Evolutionary conservation across 306 rosid species (phyloP).

Genomic region (peach (Prunus persica)): Prunus_persica_NCBIv2 NC_034013.1:5248501-5249000

Average conservation of each 20-base stretch:
- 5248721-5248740: conserved; percentile 92
- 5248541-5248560: conserved; percentile 91
- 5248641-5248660: conserved; percentile 54
- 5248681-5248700: conserved; percentile 31
- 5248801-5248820: conserved; percentile 85
- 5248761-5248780: conserved; percentile 99
- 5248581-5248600: conserved; percentile 96
- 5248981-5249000: not conserved
- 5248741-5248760: conserved; percentile 93
- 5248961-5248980: not conserved
- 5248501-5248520: conserved; percentile 24
- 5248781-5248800: conserved; percentile 98
- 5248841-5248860: conserved; percentile 87
- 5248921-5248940: conserved; percentile 93
- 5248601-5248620: conserved; percentile 71
- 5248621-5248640: conserved; percentile 77
- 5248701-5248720: conserved; percentile 29
- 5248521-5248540: conserved; percentile 83
- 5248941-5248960: not conserved
- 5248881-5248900: conserved; percentile 72
- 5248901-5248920: conserved; percentile 67
- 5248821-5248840: conserved; percentile 73
- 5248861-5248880: conserved; percentile 99
- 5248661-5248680: not conserved
- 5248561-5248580: conserved; percentile 88